Evolutionary conservation across 495 filamentous ascomycete genomes (phyloP), one percentile per base, ranked within the genome.

Genomic region (Aspergillus asperescens): DNA sequence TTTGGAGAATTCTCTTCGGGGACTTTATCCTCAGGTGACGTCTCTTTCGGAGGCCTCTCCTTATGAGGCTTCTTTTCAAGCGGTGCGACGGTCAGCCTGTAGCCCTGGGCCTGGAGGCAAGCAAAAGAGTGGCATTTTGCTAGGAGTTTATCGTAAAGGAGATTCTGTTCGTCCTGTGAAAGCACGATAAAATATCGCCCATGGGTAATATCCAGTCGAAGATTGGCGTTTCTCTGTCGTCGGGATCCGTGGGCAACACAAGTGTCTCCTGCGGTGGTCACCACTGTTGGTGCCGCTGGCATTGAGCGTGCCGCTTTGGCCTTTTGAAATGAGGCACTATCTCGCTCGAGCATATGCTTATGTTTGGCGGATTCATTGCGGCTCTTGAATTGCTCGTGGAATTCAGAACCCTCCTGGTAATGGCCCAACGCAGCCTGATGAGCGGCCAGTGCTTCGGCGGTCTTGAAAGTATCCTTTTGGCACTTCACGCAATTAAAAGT

Each of bases 361-460:
- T n/a, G n/a, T 31, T 31, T 10, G 1, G 15, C 16, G 9, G 48
- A 20, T 0, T 34, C 24, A 25, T 25, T 7, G 3, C 27, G 13
- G 25, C 20, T 5, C 1, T 16, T 25, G 32, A 43, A 55, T 24
- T 24, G 18, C 27, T 32, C 40, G 7, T 42, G 32, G 16, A 37
- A 41, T 1, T 49, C 16, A 8, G 28, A 15, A 18, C 46, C 50
- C 15, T 8, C 2, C 5, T 31, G 22, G 19, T 15, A 16, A 29
- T 56, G 53, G 22, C 22, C 16, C 19, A 50, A 19, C 2, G 53
- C 40, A 6, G 6, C 6, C 16, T 50, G 53, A 16, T 56, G 53
- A 10, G 23, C 18, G 12, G 39, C n/a, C 3, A 42, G 16, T 22
- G 45, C 48, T 15, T 38, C 13, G 28, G 23, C 45, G 0, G 35